These are phyloP conservation scores for Silene uniflora DNA, from an alignment of 148 eudicot species.

Conservation along the genomic window DNA sequence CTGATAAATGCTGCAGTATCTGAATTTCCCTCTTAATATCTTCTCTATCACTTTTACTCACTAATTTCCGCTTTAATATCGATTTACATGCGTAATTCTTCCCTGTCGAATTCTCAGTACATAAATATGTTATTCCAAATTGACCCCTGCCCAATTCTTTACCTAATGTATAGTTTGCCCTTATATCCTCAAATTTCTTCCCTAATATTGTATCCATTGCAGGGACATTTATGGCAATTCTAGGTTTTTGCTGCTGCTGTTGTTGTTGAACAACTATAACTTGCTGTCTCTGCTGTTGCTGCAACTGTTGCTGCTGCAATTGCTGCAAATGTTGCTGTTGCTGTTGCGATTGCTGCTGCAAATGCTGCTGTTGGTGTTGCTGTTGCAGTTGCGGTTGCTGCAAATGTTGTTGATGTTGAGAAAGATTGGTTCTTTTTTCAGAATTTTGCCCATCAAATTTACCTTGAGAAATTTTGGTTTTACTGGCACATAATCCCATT, in stretches of 20 bases:
- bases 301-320: background rate
- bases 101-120: constrained; percentile 66
- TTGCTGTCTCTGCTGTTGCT: constrained; percentile 24
- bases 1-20: constrained; percentile 87
- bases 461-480: constrained; percentile 27
- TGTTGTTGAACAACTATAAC: too few relatives aligned
- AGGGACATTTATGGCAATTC: constrained; percentile 21
- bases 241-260: constrained; percentile 21
- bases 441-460: constrained; percentile 32
- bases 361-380: background rate
- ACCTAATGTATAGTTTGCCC: constrained; percentile 48
- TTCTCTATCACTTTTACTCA: constrained; percentile 62
- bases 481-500: constrained; percentile 56
- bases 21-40: constrained; percentile 84
- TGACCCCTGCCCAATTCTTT: constrained; percentile 93
- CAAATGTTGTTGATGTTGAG: background rate
- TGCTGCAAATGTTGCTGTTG: constrained; percentile 25
- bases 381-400: background rate
- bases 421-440: constrained; percentile 12
- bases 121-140: constrained; percentile 81
- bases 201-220: constrained; percentile 50
- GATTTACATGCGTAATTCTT: constrained; percentile 74
- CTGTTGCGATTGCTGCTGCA: constrained; percentile 17
- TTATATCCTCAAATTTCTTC: constrained; percentile 65
- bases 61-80: constrained; percentile 74